These are phyloP conservation scores for Psilocybe azurescens DNA, from an alignment of 768 basidiomycete species.

Conservation along the genomic window DNA sequence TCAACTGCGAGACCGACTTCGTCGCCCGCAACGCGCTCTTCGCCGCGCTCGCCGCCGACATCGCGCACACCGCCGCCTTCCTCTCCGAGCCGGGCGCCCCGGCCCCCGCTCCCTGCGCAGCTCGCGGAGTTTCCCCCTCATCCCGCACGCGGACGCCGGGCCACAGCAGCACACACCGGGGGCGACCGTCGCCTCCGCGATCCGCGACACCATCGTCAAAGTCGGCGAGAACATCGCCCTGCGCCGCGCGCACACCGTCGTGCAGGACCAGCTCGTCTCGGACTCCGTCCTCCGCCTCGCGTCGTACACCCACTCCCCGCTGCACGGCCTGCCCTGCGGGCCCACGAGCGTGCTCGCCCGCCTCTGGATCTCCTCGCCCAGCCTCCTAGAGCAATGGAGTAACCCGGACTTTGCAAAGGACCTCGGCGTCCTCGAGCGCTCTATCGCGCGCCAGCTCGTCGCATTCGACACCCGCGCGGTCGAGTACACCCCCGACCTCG, in stretches of 20 bases:
- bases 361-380: conserved; percentile 45
- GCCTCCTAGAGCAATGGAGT: conserved; percentile 47
- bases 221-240: conserved; percentile 82
- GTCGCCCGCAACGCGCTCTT: conserved; percentile 89
- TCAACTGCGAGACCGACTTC: conserved; percentile 98
- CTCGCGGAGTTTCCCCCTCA: conserved; percentile 71
- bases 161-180: conserved; percentile 8
- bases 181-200: conserved; percentile 61
- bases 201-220: conserved; percentile 73
- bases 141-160: conserved; percentile 41
- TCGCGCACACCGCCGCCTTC: conserved; percentile 85
- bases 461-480: conserved; percentile 77
- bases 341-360: conserved; percentile 65
- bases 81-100: conserved; percentile 49
- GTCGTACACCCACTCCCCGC: conserved; percentile 69
- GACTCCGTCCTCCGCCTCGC: conserved; percentile 49
- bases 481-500: conserved; percentile 29
- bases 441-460: conserved; percentile 83
- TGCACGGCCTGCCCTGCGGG: conserved; percentile 53
- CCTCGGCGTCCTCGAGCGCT: conserved; percentile 67
- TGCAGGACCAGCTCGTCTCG: conserved; percentile 35
- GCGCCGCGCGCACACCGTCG: conserved; percentile 58
- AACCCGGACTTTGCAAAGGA: conserved; percentile 59
- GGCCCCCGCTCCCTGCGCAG: conserved; percentile 48
- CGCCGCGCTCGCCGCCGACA: conserved; percentile 71